Percentiles rank a stretch among this genome's conserved stretches.
These are phyloP conservation scores for Scutellaria barbata DNA, from an alignment of 257 asterid species.

Conservation along the genomic window DNA sequence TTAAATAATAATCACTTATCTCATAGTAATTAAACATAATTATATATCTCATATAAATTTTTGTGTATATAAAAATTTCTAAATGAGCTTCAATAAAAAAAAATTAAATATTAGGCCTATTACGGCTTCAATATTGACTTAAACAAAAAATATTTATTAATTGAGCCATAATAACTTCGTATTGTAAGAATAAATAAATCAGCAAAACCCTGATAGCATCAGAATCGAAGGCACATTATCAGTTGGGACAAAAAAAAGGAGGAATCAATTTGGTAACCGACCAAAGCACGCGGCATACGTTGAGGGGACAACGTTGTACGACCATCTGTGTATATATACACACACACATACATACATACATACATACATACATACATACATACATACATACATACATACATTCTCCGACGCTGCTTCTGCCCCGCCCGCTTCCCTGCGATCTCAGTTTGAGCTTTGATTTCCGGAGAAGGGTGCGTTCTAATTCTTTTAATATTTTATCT, in stretches of 20 bases:
- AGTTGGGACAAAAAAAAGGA: background rate
- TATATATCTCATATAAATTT: too few species aligned
- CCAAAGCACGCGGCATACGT: conserved; percentile 37
- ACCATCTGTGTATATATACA: conserved; percentile 18
- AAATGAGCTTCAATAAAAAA: too few species aligned
- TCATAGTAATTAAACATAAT: too few species aligned
- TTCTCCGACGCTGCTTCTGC: conserved; percentile 24
- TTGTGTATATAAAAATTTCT: too few species aligned
- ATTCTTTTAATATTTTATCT: background rate
- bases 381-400: background rate
- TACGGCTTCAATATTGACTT: too few species aligned
- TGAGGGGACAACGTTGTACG: conserved; percentile 33
- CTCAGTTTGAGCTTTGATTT: conserved; percentile 37
- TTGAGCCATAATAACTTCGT: too few species aligned
- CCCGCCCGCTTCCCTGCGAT: conserved; percentile 25
- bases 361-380: too few species aligned
- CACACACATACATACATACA: background rate
- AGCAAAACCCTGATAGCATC: too few species aligned
- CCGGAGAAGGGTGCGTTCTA: conserved; percentile 36
- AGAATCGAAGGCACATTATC: background rate
- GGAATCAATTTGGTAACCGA: conserved; percentile 34
- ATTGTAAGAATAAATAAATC: too few species aligned
- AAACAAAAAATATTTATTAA: too few species aligned
- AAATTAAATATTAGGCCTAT: too few species aligned
- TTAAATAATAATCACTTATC: too few species aligned